Conservation (phyloP, 768 basidiomycete species). For the Hericium rajendrae region DNA sequence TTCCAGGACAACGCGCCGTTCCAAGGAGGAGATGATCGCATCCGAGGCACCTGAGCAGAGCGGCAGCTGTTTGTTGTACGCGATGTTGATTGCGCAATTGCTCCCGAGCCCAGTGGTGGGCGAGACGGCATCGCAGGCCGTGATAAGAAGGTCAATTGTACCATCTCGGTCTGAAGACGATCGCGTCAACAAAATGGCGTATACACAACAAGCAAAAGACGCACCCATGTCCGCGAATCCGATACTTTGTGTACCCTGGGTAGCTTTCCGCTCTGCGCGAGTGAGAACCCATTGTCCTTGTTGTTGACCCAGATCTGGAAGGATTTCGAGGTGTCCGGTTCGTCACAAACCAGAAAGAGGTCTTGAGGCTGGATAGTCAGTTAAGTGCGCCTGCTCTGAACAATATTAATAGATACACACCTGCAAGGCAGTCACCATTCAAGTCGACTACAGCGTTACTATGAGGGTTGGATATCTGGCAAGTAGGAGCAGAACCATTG, state of each 20-base stretch:
- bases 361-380: slow-evolving; percentile 35
- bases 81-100: slow-evolving; percentile 81
- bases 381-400: background rate
- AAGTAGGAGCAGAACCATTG: slow-evolving; percentile 40
- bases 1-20: slow-evolving; percentile 14
- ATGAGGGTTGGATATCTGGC: slow-evolving; percentile 79
- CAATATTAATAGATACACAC: slow-evolving; percentile 28
- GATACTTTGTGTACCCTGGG: slow-evolving; percentile 73
- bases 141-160: slow-evolving; percentile 90
- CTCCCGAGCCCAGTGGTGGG: slow-evolving; percentile 59
- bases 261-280: slow-evolving; percentile 57
- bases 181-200: background rate
- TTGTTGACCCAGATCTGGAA: slow-evolving; percentile 93
- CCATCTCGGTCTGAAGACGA: slow-evolving; percentile 73
- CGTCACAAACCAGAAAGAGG: slow-evolving; percentile 80
- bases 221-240: slow-evolving; percentile 87
- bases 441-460: slow-evolving; percentile 92
- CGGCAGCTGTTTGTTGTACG: slow-evolving; percentile 84
- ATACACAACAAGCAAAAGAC: slow-evolving; percentile 10
- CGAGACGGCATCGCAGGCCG: slow-evolving; percentile 71
- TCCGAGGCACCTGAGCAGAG: slow-evolving; percentile 59
- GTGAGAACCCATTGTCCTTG: slow-evolving; percentile 62
- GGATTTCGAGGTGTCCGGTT: slow-evolving; percentile 36
- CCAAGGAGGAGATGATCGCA: slow-evolving; percentile 22
- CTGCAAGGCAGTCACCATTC: slow-evolving; percentile 92